Evolutionary conservation across 1,284 basidiomycete species (phyloP), one percentile per base, ranked within the genome.

Genomic region (Microbotryum silenes-acaulis): DNA sequence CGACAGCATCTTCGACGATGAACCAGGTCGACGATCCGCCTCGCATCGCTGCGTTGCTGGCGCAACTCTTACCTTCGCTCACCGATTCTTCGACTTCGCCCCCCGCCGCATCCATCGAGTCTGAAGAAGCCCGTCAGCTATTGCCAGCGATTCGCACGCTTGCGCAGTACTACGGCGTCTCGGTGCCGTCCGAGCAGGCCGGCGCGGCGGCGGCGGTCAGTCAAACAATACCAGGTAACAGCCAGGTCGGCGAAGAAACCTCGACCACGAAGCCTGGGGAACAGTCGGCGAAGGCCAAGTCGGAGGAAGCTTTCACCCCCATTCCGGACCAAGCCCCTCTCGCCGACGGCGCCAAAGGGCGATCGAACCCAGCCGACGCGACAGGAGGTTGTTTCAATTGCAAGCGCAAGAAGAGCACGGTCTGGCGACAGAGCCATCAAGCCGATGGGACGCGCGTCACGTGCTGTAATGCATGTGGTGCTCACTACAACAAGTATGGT

Each of bases 391-490:
- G 68, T 53, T 59, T 54, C 5, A 69, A 69, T 49, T 69, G 68
- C 59, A 63, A 60, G 53, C 52, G 68, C 25, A 63, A 61, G 61
- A 69, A 69, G 61, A 63, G 62, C 33, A 66, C 66, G 45, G 48
- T 56, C 4, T 65, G 65, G 68, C 49, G 62, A 27, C 58, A 61
- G 42, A 55, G 58, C 2, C 23, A 44, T 16, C 54, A 46, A 3
- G 3, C 27, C 25, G 33, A 52, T 4, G 16, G 45, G 56, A 27
- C 29, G 12, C 31, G 7, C 42, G 25, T 60, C 49, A 56, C 48
- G 20, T 63, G 65, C n/a, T 69, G 68, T 49, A 69, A 67, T 51
- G 65, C 68, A 14, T 69, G 68, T 55, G 68, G 68, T 23, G 58
- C 37, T 3, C 67, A 63, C 60, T 69, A 50, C 61, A 69, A 69